These are phyloP conservation scores for Pythium volutum DNA, from an alignment of 352 stramenopile species.

Conservation along the genomic window DNA sequence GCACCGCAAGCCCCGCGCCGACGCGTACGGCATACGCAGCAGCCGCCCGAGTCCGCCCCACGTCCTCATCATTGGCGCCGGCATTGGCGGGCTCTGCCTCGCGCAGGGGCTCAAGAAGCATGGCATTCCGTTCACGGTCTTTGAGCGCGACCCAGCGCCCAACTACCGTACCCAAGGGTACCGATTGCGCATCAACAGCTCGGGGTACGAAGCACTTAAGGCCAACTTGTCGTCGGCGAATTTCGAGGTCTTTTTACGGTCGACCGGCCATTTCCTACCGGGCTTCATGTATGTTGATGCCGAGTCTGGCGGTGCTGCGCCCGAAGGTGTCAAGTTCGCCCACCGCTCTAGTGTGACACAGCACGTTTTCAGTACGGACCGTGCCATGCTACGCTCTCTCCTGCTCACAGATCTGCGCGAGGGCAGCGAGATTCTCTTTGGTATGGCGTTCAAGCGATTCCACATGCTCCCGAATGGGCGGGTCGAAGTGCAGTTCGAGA, in stretches of 20 bases:
- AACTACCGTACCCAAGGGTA: conserved; percentile 67
- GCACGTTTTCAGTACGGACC: conserved; percentile 27
- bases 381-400: conserved; percentile 27
- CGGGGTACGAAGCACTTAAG: conserved; percentile 60
- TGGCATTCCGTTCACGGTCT: conserved; percentile 65
- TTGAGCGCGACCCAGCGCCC: conserved; percentile 55
- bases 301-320: conserved; percentile 19
- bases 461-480: conserved; percentile 38
- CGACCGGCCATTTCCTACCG: conserved; percentile 52
- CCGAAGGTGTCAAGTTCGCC: conserved; percentile 9
- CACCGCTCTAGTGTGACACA: conserved; percentile 11
- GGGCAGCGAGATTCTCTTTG: conserved; percentile 44
- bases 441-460: conserved; percentile 56
- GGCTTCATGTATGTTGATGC: conserved; percentile 52
- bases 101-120: conserved; percentile 55
- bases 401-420: conserved; percentile 46
- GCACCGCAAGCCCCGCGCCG: neutral
- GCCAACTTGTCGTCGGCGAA: conserved; percentile 36
- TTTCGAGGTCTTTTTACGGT: conserved; percentile 58
- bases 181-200: conserved; percentile 54
- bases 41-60: neutral
- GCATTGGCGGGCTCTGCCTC: conserved; percentile 58
- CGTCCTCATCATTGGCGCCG: conserved; percentile 37
- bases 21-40: neutral
- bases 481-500: conserved; percentile 57